Base-by-base conservation (phyloP, 2,329 filamentous ascomycete species). In the Colletotrichum paranaense region DNA sequence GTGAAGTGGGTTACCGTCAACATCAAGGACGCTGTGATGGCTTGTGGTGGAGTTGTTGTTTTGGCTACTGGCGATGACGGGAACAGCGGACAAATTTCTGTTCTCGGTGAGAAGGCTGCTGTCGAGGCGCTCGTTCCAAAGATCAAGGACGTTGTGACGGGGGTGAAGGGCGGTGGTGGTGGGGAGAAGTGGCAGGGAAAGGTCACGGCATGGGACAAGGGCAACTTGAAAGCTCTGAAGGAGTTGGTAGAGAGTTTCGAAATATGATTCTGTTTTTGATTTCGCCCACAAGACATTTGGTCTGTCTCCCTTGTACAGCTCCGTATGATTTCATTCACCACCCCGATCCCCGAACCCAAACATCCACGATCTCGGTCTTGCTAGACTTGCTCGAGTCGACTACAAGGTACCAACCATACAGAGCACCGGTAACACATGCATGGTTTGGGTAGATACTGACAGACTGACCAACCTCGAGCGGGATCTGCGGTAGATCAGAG, bases 381-480 rank as follows among this genome's bases (percentile, higher is more conserved):
- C 91, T 86, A 8, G 72, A 35, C 7, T n/a, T 55, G 1, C 73
- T 68, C 0, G 28, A 92, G 84, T 74, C 92, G 7, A 81, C 77
- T 0, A 81, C 82, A 6, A 91, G 80, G 80, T 92, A 92, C 87
- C 88, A 92, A 0, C 87, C 89, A 78, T 90, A 91, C 62, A 88
- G 83, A 0, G 88, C 88, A 0, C 89, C 88, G 0, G 90, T 87
- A 53, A 92, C 88, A 76, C 91, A 93, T 4, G 91, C 89, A 81
- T 93, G 91, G 71, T 92, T 92, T 0, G 91, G 90, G 81, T 88
- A 92, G 0, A 92, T 81, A 68, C 86, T 80, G 1, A 81, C 74
- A 1, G 53, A 76, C 5, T 81, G 76, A 0, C 80, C 65, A 9
- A 53, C 19, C 42, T 81, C 75, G 38, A 92, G 77, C 2, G 84